Percentiles rank a stretch among this genome's conserved stretches.
Conservation (phyloP, 352 stramenopile species). For the Pythium phragmiticola region DNA sequence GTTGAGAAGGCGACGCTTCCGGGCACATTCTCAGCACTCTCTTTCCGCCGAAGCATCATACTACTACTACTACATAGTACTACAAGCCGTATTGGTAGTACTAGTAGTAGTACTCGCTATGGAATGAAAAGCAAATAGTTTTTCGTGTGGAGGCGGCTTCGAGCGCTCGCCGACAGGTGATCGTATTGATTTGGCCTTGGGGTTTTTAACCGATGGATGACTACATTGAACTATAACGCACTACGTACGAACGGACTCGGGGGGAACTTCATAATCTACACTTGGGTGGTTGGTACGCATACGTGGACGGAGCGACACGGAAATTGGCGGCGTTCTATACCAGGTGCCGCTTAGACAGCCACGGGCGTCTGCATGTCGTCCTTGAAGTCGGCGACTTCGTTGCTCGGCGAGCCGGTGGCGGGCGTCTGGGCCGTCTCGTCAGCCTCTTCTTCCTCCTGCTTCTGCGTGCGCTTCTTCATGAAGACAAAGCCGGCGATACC, state of each 20-base stretch:
- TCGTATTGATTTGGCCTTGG: conserved; percentile 6
- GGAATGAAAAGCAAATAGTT: background rate
- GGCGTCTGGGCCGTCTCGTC: conserved; percentile 16
- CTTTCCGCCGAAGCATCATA: background rate
- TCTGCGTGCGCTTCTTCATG: conserved; percentile 41
- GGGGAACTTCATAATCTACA: conserved; percentile 14
- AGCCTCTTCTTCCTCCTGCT: conserved; percentile 1
- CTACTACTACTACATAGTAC: background rate
- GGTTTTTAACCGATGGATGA: background rate
- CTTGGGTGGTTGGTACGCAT: background rate
- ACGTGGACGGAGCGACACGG: background rate
- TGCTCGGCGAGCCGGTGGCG: conserved; percentile 9
- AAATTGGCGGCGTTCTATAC: background rate
- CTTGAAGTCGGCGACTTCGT: conserved; percentile 35
- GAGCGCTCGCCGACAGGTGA: conserved; percentile 19
- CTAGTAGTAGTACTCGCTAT: too few relatives aligned
- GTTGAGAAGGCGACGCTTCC: background rate
- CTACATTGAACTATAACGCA: conserved; percentile 6
- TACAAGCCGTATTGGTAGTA: too few relatives aligned
- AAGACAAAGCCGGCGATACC: conserved; percentile 39
- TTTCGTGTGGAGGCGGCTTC: conserved; percentile 21
- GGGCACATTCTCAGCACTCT: background rate
- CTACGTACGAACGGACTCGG: conserved; percentile 8
- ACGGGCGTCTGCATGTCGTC: conserved; percentile 33
- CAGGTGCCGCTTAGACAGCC: conserved; percentile 17